These are phyloP conservation scores for Lyophyllum semitale DNA, from an alignment of 768 basidiomycete species.

Conservation along the genomic window DNA sequence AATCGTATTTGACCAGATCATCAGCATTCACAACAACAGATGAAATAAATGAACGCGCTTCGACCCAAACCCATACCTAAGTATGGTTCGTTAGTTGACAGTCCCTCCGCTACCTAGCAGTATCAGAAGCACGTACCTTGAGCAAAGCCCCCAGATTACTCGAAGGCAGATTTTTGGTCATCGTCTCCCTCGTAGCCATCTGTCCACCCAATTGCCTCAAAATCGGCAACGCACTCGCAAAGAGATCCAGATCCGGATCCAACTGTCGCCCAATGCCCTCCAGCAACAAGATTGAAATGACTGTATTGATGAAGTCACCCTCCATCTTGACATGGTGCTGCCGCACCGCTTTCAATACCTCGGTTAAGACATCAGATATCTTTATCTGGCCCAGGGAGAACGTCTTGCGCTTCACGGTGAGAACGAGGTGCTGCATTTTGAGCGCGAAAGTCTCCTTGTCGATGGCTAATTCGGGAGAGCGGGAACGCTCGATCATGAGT, in stretches of 20 bases:
- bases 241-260: conserved; percentile 90
- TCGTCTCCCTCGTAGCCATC: conserved; percentile 74
- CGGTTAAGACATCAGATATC: conserved; percentile 89
- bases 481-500: conserved; percentile 95
- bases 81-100: conserved; percentile 1
- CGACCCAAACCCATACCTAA: conserved; percentile 91
- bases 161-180: conserved; percentile 57
- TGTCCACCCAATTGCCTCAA: conserved; percentile 88
- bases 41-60: conserved; percentile 86
- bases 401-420: conserved; percentile 93
- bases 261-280: conserved; percentile 96
- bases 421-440: conserved; percentile 95
- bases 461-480: conserved; percentile 84
- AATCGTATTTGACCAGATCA: conserved; percentile 83
- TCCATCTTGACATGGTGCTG: conserved; percentile 98
- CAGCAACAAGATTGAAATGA: conserved; percentile 88
- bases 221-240: conserved; percentile 94
- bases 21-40: conserved; percentile 81
- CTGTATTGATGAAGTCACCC: conserved; percentile 97
- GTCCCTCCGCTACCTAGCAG: background rate
- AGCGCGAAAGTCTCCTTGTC: conserved; percentile 95
- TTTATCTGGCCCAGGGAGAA: conserved; percentile 97
- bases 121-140: conserved; percentile 59
- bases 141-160: conserved; percentile 83
- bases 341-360: conserved; percentile 85